Evolutionary conservation across 805 yeast genomes (phyloP), one percentile per base, ranked within the genome.

Genomic region (Starmerella vaccinii): DNA sequence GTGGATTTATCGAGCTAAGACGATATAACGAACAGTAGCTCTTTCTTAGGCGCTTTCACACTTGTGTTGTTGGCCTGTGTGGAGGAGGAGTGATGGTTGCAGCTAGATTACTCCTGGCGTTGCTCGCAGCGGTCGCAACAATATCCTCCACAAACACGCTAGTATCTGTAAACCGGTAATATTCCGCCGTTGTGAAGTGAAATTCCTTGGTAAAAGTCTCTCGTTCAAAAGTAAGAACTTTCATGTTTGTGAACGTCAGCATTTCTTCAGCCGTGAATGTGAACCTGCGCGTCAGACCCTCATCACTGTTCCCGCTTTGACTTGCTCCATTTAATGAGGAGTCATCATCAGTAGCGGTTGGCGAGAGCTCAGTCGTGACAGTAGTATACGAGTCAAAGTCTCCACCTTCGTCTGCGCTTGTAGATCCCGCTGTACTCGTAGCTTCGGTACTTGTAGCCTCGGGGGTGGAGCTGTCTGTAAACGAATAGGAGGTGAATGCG

Each of bases 81-180:
- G 32, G 35, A 32, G 23, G 22, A 7, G 39, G 16, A n/a, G 39
- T 34, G 6, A 16, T 16, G 13, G 39, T 16, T 10, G 39, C 21
- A 19, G 9, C 7, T 13, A 5, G 18, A n/a, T 32, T 6, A 6
- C 15, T 32, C 15, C 15, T 10, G 16, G 18, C 35, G 6, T 10
- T 16, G 6, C 4, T 34, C 22, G 38, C 7, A 15, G 38, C 22
- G 19, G 22, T 34, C 22, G 22, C 22, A 16, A 16, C 22, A 5
- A 34, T 5, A 16, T 34, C 22, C 22, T 34, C 38, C 6, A 34
- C 38, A 16, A 34, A 19, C 15, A 41, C 18, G 4, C n/a, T 41
- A 4, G 49, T 46, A 29, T 46, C 35, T 16, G 49, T 37, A 16
- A 46, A 35, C 4, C 21, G 32, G 21, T 46, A 37, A 8, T 33